phyloP scores from a whole-genome alignment of 768 basidiomycete species.

The Calocera cornea region DNA sequence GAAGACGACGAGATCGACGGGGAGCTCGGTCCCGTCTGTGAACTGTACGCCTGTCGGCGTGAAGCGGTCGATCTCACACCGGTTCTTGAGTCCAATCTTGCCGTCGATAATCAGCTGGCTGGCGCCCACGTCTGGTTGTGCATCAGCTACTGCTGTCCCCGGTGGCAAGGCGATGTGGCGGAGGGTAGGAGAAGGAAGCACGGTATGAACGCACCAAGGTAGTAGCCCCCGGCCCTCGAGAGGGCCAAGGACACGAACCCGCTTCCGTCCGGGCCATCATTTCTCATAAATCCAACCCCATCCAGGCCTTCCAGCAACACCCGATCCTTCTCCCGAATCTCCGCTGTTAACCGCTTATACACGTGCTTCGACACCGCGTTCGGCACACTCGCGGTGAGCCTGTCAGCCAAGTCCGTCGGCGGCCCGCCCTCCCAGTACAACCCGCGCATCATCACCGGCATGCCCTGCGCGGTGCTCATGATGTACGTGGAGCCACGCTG shows the following conservation, averaged over 20 bases:
- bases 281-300: constrained; percentile 43
- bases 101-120: constrained; percentile 51
- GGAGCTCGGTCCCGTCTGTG: constrained; percentile 34
- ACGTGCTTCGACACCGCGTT: constrained; percentile 25
- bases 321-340: constrained; percentile 44
- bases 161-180: neutral
- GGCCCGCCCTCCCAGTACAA: constrained; percentile 38
- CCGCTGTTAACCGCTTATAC: constrained; percentile 27
- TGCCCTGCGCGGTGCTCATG: constrained; percentile 34
- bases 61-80: constrained; percentile 36
- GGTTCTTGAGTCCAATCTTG: constrained; percentile 57
- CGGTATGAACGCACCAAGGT: constrained; percentile 45
- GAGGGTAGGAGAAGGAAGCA: neutral
- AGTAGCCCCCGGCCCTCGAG: constrained; percentile 47
- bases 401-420: constrained; percentile 37
- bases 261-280: constrained; percentile 36
- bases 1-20: constrained; percentile 45
- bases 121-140: constrained; percentile 47
- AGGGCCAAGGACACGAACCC: constrained; percentile 40
- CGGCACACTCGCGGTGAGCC: constrained; percentile 37
- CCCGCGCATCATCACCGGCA: constrained; percentile 20
- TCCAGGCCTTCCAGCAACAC: constrained; percentile 43
- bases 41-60: constrained; percentile 34
- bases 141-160: no score
- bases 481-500: constrained; percentile 49